Base-by-base conservation (phyloP, 1,139 yeast species). In the Protomyces inouyei region DNA sequence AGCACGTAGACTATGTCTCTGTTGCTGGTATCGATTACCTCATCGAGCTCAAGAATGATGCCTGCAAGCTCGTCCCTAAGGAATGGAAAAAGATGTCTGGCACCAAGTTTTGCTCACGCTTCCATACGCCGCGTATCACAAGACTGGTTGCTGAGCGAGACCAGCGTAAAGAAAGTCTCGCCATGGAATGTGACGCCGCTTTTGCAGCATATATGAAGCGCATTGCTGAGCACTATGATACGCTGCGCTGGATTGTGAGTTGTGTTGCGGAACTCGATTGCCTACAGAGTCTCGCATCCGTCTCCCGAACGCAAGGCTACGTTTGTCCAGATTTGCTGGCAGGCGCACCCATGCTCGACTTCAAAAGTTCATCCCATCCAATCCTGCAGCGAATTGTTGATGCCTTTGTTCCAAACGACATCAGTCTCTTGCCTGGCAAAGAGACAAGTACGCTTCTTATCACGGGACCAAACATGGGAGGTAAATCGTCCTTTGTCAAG, bases 401-500 rank as follows among this genome's bases (percentile, higher is more conserved):
- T 51, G 71, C 74, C 4, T 88, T 85, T 72, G 89, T 92, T 5
- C 81, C 96, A 1, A 93, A 92, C 72, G 84, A 86, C 69, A 73
- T 75, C 14, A 74, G 77, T 57, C 73, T 76, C 1, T 77, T 71
- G 1, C 48, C 48, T n/a, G 8, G 25, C 5, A 6, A 18, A n/a
- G 48, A 18, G 16, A 18, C 28, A 12, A 73, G 78, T 0, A 82
- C 85, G 0, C 75, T 87, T 68, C 80, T 89, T 9, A 81, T 88
- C 35, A 85, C 91, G 0, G 89, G 89, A 0, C 88, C 91, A 0
- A 86, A 86, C 68, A 86, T 86, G 91, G 91, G 91, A 5, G 91
- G 91, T 2, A 86, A 86, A 71, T 83, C 87, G n/a, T 83, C 87
- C 0, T 83, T 83, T 71, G 87, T 85, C 35, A 79, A 86, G 53